Base-by-base conservation (phyloP, 164 flowering plant genomes). In the Sextonia rubra region DNA sequence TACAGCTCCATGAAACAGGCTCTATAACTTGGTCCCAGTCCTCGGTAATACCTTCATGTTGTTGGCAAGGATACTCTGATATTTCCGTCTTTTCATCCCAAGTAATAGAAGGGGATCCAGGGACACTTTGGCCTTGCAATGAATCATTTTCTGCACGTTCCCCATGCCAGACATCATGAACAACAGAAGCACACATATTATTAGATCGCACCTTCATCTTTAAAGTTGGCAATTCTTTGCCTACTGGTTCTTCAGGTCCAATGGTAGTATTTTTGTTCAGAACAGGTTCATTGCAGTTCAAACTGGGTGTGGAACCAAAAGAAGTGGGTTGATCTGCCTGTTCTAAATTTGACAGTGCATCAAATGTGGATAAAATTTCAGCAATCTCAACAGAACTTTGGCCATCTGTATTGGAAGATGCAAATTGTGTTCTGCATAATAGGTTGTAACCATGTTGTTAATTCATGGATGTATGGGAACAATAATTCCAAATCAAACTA, bases 1-100 rank as follows among this genome's bases (percentile, higher is more conserved):
- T 73, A 71, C 78, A 68, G 60, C 74, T 68, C 14, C 20, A 47
- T 27, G 78, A 32, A 32, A 69, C 65, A 61, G 80, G 64, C 49
- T 77, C 84, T 56, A 78, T 32, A 66, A 62, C 73, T 74, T 78
- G 79, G 58, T 69, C 69, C 65, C 58, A 62, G 49, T 73, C 76
- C 52, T 75, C 77, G 64, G 55, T 17, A 67, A 63, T 58, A 63
- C 27, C 60, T 5, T 44, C 68, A 62, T 24, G 25, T 30, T 9
- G 27, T 60, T 75, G 80, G 73, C 47, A 69, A 58, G 61, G 69
- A 70, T 83, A 77, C 69, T 88, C 87, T 68, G 85, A 65, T 74
- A 87, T 85, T 79, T 91, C 93, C 56, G 73, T 78, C 84, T 91
- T 91, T 72, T 89, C 97, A 82, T 89, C 97, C 93, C 94, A 91